phyloP scores from a whole-genome alignment of 768 basidiomycete species.

The Termitomyces sp. region DNA sequence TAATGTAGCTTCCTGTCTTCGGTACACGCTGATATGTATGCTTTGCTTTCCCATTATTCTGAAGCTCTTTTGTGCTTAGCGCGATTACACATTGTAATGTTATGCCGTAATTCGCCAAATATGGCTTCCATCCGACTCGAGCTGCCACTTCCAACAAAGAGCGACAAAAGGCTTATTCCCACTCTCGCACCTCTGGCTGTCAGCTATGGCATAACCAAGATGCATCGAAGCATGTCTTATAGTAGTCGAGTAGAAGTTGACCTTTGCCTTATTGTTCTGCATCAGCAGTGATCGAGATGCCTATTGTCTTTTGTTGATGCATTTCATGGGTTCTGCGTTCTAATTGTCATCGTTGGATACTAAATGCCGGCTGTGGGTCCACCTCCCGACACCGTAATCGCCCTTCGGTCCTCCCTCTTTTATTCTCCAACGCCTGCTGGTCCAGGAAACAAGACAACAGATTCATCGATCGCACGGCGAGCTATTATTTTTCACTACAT shows the following conservation, averaged over 20 bases:
- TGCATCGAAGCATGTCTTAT: background rate
- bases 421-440: conserved; percentile 1
- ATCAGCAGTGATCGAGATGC: background rate
- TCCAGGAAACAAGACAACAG: background rate
- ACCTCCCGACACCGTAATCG: background rate
- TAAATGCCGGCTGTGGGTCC: background rate
- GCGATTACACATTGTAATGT: background rate
- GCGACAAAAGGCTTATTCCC: background rate
- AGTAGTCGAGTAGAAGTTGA: background rate
- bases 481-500: background rate
- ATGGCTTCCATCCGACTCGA: background rate
- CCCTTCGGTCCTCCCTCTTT: background rate
- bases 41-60: background rate
- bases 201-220: background rate
- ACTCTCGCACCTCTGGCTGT: background rate
- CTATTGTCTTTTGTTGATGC: background rate
- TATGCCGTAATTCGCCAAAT: background rate
- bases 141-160: background rate
- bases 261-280: background rate
- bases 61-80: no score
- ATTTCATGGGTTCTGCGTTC: background rate
- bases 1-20: background rate
- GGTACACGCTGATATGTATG: background rate
- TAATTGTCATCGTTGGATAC: background rate
- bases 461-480: background rate